Base-by-base conservation (phyloP, 1,139 yeast species). In the Geotrichum phurueaensis region DNA sequence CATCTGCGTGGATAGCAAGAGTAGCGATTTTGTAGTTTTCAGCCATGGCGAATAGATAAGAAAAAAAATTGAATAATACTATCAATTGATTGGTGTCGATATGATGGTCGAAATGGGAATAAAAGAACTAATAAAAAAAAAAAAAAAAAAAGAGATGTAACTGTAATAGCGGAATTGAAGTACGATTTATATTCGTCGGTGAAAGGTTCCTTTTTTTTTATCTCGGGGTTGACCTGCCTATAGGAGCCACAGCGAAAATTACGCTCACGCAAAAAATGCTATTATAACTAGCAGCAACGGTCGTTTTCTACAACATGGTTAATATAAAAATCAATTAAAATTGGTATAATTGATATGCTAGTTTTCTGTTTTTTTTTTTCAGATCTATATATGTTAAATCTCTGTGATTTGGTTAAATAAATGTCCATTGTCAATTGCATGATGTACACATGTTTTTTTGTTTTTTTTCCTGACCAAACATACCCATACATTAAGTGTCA, bases 1-100 rank as follows among this genome's bases (percentile, higher is more conserved):
- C 73, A 60, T 72, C 76, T 15, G 71, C 75, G 60, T 73, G 76
- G 39, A 73, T 63, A 12, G 65, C 63, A 39, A 63, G 63, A 20
- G 68, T 65, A 10, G 65, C 62, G 10, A 61, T 36, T 33, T 53
- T 52, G 31, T 51, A 56, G 13, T 53, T 51, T 25, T 56, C 58
- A 15, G 60, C 54, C 60, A 58, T 58, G 9, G 20, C n/a, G 47
- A 39, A 15, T 6, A 15, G n/a, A 2, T 39, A 15, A 7, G 2
- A n/a, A 22, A n/a, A n/a, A 22, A 6, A n/a, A 39, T 39, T 39
- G 22, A 18, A n/a, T 39, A 10, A 15, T 1, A 15, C n/a, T 39
- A 39, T 39, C 2, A 10, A 27, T 7, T 7, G 9, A 36, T 36
- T n/a, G 18, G 13, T 36, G 10, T 13, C 43, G 18, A 36, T 2